These are phyloP conservation scores for Penicillium sp. DNA, from an alignment of 2,329 filamentous ascomycete species.

Conservation along the genomic window DNA sequence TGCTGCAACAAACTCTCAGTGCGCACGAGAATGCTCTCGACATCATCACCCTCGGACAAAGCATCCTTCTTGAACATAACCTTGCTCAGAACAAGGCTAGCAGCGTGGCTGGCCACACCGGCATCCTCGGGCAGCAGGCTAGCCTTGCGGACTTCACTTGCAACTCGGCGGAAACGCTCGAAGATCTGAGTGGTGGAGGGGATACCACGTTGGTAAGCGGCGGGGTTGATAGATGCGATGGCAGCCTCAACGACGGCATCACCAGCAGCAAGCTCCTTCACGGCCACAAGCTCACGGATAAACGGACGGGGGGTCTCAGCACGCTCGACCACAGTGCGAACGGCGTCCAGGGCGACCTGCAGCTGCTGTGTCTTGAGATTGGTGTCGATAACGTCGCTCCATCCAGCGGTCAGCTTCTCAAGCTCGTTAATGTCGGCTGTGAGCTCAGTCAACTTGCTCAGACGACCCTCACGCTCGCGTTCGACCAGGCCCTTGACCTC, in stretches of 20 bases:
- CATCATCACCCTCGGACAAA: slow-evolving; percentile 77
- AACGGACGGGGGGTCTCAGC: slow-evolving; percentile 76
- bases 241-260: slow-evolving; percentile 87
- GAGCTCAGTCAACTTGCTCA: slow-evolving; percentile 81
- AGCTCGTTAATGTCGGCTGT: slow-evolving; percentile 75
- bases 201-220: slow-evolving; percentile 88
- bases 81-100: slow-evolving; percentile 85
- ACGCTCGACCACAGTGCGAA: slow-evolving; percentile 77
- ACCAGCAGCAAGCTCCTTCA: slow-evolving; percentile 85
- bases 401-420: slow-evolving; percentile 81
- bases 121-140: slow-evolving; percentile 88
- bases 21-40: slow-evolving; percentile 87
- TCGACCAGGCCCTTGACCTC: slow-evolving; percentile 82
- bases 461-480: slow-evolving; percentile 78
- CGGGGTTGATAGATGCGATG: slow-evolving; percentile 92
- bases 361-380: slow-evolving; percentile 95
- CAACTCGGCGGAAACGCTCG: slow-evolving; percentile 92
- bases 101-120: slow-evolving; percentile 89
- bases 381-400: slow-evolving; percentile 84
- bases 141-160: slow-evolving; percentile 89
- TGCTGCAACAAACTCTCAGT: slow-evolving; percentile 90
- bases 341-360: slow-evolving; percentile 90
- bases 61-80: slow-evolving; percentile 94
- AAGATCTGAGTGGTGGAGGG: slow-evolving; percentile 80
- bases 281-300: slow-evolving; percentile 84